phyloP scores from a whole-genome alignment of 2,329 filamentous ascomycete genomes.

The Neocatenulostroma microsporum region DNA sequence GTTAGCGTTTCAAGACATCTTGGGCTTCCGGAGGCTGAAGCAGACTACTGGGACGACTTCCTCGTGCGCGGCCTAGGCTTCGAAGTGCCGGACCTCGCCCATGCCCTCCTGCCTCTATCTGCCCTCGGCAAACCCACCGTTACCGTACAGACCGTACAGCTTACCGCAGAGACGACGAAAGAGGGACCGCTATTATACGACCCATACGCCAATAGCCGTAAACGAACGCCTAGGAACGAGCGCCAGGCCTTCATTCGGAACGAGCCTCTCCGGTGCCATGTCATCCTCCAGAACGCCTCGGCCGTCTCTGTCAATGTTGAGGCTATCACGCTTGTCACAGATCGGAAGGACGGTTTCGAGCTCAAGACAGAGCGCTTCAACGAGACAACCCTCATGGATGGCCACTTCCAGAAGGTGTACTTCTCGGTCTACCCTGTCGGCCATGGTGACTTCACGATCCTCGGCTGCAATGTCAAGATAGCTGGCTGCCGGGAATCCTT shows the following conservation, averaged over 20 bases:
- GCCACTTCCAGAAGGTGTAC: conserved; percentile 70
- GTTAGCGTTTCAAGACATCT: conserved; percentile 68
- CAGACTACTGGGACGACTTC: conserved; percentile 97
- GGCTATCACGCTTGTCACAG: conserved; percentile 63
- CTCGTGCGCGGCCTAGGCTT: conserved; percentile 70
- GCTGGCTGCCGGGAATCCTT: conserved; percentile 71
- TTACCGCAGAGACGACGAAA: no score
- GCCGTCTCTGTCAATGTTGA: conserved; percentile 90
- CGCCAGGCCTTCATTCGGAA: conserved; percentile 62
- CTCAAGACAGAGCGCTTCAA: conserved; percentile 56
- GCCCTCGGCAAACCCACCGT: neutral
- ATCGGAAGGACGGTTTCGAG: conserved; percentile 50
- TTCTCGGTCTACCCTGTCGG: conserved; percentile 60
- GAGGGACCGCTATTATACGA: conserved; percentile 79
- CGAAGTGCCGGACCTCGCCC: conserved; percentile 35
- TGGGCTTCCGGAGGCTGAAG: conserved; percentile 60
- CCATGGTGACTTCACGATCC: conserved; percentile 63
- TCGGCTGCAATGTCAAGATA: conserved; percentile 70
- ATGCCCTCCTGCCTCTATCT: conserved; percentile 15
- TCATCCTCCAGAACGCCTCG: conserved; percentile 88
- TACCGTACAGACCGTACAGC: conserved; percentile 3
- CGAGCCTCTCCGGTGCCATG: conserved; percentile 67
- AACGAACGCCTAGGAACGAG: conserved; percentile 44
- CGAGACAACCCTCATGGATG: conserved; percentile 65
- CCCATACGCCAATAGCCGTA: conserved; percentile 66